A percentile compares a stretch with the other conserved stretches of the same genome.
These are phyloP conservation scores for Mrakiaceae sp. DNA, from an alignment of 1,284 basidiomycete species.

Conservation along the genomic window DNA sequence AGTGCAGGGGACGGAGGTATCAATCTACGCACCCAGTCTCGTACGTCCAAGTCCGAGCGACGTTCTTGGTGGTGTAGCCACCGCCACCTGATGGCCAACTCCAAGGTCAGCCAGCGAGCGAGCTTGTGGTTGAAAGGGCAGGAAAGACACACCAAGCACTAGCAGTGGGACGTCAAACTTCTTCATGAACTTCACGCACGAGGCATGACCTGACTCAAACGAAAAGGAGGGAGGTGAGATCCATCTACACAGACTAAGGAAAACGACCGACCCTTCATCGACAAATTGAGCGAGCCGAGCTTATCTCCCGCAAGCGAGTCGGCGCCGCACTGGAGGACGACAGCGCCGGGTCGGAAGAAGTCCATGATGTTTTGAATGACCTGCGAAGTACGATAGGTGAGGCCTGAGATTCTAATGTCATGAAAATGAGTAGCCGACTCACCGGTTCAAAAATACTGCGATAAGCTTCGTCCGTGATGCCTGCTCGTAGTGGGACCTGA, in stretches of 20 bases:
- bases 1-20: too few species aligned
- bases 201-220: slow-evolving; percentile 47
- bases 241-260: too few species aligned
- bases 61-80: slow-evolving; percentile 78
- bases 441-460: slow-evolving; percentile 80
- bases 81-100: slow-evolving; percentile 45
- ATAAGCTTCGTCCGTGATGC: slow-evolving; percentile 67
- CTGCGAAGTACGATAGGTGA: slow-evolving; percentile 34
- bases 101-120: too few species aligned
- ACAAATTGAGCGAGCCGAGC: slow-evolving; percentile 90
- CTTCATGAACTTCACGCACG: slow-evolving; percentile 78
- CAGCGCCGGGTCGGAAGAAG: slow-evolving; percentile 76
- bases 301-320: slow-evolving; percentile 94
- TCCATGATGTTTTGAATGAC: slow-evolving; percentile 79
- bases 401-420: too few species aligned
- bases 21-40: slow-evolving; percentile 56
- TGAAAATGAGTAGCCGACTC: slow-evolving; percentile 29
- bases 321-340: slow-evolving; percentile 90
- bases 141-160: slow-evolving; percentile 49
- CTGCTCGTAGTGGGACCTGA: slow-evolving; percentile 72
- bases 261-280: slow-evolving; percentile 57
- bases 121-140: too few species aligned
- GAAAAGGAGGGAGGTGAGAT: too few species aligned
- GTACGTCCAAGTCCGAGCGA: slow-evolving; percentile 89
- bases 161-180: slow-evolving; percentile 79